A percentile compares a stretch with the other conserved stretches of the same genome.
Conservation (phyloP, 257 asterid genomes). For the Nicotiana knightiana region DNA sequence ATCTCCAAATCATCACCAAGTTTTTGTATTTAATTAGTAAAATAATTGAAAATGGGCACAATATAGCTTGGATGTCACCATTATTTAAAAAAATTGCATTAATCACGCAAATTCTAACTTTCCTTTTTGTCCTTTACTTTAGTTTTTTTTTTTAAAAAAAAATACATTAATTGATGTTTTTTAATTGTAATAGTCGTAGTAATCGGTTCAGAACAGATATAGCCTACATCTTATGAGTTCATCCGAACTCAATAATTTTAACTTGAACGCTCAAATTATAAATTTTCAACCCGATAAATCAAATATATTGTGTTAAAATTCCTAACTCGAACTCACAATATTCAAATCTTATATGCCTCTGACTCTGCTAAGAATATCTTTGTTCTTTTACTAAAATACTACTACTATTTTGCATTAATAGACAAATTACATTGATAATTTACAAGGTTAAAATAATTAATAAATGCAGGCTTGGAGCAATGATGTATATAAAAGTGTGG, state of each 20-base stretch:
- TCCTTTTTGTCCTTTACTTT: not conserved
- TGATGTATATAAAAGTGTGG: conserved; percentile 58
- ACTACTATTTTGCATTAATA: too few species aligned
- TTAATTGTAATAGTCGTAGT: not conserved
- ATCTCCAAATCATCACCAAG: not conserved
- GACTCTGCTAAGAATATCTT: too few species aligned
- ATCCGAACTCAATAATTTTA: too few species aligned
- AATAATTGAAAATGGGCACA: not conserved
- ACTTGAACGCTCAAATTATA: too few species aligned
- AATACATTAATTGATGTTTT: not conserved
- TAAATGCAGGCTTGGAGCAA: conserved; percentile 82
- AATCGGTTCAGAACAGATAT: too few species aligned
- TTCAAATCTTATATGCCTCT: not conserved
- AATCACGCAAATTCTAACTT: not conserved
- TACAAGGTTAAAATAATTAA: not conserved
- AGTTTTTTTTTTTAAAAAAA: too few species aligned
- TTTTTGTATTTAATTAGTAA: not conserved
- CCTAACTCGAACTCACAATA: too few species aligned
- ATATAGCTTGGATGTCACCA: too few species aligned
- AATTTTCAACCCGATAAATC: too few species aligned
- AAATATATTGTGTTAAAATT: too few species aligned
- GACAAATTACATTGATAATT: not conserved
- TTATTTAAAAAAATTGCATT: too few species aligned
- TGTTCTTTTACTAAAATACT: not conserved
- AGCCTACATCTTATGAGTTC: not conserved